A percentile compares a stretch with the other conserved stretches of the same genome.
phyloP scores from a whole-genome alignment of 1,284 basidiomycete species.

The Ceratobasidium sp. region DNA sequence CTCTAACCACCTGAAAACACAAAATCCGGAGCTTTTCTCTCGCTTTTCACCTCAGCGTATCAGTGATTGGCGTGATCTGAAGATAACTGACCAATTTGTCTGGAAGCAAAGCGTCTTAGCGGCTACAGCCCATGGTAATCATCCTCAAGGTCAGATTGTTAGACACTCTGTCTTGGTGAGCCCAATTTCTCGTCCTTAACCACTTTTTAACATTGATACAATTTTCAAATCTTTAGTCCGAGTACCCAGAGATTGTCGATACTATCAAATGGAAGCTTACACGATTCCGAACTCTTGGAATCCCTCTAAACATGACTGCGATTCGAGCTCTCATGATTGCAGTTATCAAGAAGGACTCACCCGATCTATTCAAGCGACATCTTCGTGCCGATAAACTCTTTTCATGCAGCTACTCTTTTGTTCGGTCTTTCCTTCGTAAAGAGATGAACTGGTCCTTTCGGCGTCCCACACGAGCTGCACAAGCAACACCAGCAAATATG shows the following conservation, averaged over 20 bases:
- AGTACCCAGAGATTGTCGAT: not conserved
- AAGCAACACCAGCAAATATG: not conserved
- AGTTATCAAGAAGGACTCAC: not conserved
- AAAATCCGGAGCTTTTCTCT: not conserved
- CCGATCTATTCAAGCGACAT: not conserved
- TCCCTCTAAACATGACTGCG: not conserved
- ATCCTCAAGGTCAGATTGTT: not conserved
- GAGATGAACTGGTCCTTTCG: not conserved
- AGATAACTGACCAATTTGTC: not conserved
- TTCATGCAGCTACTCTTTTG: not conserved
- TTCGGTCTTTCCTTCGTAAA: not conserved
- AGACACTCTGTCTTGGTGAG: not conserved
- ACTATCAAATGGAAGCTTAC: conserved; percentile 1
- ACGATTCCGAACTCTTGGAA: not conserved
- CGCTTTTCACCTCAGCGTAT: not conserved
- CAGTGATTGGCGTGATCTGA: not conserved
- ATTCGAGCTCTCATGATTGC: not conserved
- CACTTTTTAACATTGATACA: not conserved
- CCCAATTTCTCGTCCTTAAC: not conserved
- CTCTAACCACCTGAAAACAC: not conserved
- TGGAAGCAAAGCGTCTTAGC: not conserved
- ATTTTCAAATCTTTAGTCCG: not conserved
- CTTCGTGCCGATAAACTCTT: not conserved
- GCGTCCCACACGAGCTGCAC: not conserved
- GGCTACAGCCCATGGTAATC: not conserved